These are phyloP conservation scores for Pichia membranifaciens DNA, from an alignment of 805 yeast species.

Conservation along the genomic window DNA sequence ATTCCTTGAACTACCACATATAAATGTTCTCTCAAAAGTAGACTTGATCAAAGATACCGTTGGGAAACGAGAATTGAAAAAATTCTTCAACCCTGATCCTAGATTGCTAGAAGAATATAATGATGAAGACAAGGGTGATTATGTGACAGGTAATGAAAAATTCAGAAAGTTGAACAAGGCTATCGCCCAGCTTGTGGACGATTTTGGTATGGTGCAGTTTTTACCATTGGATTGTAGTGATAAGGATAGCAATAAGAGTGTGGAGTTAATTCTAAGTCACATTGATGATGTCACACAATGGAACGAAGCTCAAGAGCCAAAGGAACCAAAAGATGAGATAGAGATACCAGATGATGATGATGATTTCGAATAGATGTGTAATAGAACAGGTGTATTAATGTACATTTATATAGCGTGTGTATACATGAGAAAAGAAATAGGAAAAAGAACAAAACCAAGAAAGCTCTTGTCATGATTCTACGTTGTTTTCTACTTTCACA, in stretches of 20 bases:
- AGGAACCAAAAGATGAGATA: slow-evolving; percentile 80
- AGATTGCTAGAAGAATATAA: slow-evolving; percentile 49
- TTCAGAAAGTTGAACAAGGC: slow-evolving; percentile 69
- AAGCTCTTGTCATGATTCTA: no score
- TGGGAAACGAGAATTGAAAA: slow-evolving; percentile 69
- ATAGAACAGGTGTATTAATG: no score
- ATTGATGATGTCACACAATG: slow-evolving; percentile 97
- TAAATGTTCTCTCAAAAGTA: slow-evolving; percentile 79
- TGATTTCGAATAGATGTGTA: slow-evolving; percentile 1
- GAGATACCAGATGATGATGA: slow-evolving; percentile 54
- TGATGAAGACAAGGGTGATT: slow-evolving; percentile 24
- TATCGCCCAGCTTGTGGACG: slow-evolving; percentile 89
- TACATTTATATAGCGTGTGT: no score
- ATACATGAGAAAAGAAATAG: not conserved
- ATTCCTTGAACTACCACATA: slow-evolving; percentile 87
- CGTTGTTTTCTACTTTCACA: no score
- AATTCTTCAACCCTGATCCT: slow-evolving; percentile 90
- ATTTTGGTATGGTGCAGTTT: slow-evolving; percentile 98
- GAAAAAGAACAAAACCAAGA: not conserved
- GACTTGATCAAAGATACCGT: slow-evolving; percentile 81
- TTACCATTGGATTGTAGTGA: slow-evolving; percentile 72
- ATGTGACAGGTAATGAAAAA: slow-evolving; percentile 40
- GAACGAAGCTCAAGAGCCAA: slow-evolving; percentile 95
- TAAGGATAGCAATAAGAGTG: slow-evolving; percentile 60
- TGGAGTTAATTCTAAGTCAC: slow-evolving; percentile 78